Evolutionary conservation across 2,329 filamentous ascomycete genomes (phyloP).

Genomic region (Ophiostoma pallidulum): DNA sequence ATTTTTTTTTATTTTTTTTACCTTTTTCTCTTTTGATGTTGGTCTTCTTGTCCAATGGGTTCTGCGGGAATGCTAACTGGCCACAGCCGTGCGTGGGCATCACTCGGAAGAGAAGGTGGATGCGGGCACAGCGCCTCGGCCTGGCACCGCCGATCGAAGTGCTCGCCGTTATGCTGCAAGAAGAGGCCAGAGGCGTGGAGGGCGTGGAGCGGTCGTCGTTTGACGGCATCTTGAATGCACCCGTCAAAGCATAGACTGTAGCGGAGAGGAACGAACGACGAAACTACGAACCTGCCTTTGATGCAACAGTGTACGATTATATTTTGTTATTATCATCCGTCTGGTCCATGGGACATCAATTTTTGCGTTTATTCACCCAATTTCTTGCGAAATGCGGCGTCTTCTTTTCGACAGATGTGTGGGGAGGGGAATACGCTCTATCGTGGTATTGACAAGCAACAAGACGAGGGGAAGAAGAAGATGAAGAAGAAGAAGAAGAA

Average conservation of each 20-base stretch:
- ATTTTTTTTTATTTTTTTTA: conserved; percentile 20
- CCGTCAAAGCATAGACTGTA: conserved; percentile 20
- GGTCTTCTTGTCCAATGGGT: no score
- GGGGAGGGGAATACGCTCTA: background rate
- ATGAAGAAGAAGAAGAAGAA: background rate
- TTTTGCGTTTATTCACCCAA: background rate
- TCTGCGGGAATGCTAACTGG: conserved; percentile 12
- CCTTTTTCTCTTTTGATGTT: no score
- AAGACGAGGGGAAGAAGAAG: background rate
- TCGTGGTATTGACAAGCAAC: conserved; percentile 7
- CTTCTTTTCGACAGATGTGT: background rate
- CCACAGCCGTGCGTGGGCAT: conserved; percentile 79
- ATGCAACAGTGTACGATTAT: background rate
- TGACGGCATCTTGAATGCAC: conserved; percentile 53
- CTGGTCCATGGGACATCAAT: background rate
- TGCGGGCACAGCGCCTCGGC: conserved; percentile 70
- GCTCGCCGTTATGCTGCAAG: conserved; percentile 69
- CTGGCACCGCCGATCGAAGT: conserved; percentile 87
- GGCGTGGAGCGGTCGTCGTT: conserved; percentile 61
- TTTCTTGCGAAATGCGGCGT: conserved; percentile 1
- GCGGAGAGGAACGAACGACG: background rate
- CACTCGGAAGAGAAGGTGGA: conserved; percentile 73
- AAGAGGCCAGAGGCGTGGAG: conserved; percentile 48
- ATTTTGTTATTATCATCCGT: background rate
- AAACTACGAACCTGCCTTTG: background rate